Conservation (phyloP, 1,284 basidiomycete species). For the Ganoderma resinaceum region DNA sequence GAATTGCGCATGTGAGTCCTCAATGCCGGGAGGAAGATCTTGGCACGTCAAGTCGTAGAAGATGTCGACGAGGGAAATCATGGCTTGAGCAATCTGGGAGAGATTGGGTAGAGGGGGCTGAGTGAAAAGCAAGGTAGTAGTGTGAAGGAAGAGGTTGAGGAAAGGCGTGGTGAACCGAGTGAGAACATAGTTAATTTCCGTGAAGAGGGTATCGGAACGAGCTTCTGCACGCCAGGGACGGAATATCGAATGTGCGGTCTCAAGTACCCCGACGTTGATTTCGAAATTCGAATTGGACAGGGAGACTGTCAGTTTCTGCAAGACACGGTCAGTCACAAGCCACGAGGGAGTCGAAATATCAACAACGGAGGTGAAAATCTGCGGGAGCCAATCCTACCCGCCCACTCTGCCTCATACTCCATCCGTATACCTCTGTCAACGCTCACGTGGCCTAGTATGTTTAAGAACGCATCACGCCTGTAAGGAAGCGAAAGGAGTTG, state of each 20-base stretch:
- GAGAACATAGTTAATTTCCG: constrained; percentile 93
- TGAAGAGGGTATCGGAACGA: constrained; percentile 87
- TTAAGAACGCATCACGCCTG: neutral
- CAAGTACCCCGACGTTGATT: constrained; percentile 88
- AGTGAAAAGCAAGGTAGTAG: constrained; percentile 57
- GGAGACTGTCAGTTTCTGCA: constrained; percentile 84
- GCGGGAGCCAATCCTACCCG: neutral
- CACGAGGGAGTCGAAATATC: neutral
- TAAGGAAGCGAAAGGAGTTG: neutral
- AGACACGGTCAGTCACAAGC: neutral
- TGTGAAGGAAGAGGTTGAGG: constrained; percentile 82
- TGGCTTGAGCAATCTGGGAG: constrained; percentile 69
- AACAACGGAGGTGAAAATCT: neutral
- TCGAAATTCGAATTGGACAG: constrained; percentile 83
- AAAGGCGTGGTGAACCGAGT: constrained; percentile 86
- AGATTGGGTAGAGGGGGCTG: constrained; percentile 52
- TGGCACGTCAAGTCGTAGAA: constrained; percentile 97
- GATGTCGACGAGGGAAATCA: constrained; percentile 85
- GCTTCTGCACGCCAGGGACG: constrained; percentile 92
- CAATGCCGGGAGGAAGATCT: constrained; percentile 93
- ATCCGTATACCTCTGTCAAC: neutral
- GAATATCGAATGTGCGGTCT: constrained; percentile 97
- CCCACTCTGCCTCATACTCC: neutral
- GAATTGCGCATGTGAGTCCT: constrained; percentile 87
- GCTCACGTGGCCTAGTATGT: neutral